phyloP scores from a whole-genome alignment of 805 yeast species.

The Naumovozyma baii region DNA sequence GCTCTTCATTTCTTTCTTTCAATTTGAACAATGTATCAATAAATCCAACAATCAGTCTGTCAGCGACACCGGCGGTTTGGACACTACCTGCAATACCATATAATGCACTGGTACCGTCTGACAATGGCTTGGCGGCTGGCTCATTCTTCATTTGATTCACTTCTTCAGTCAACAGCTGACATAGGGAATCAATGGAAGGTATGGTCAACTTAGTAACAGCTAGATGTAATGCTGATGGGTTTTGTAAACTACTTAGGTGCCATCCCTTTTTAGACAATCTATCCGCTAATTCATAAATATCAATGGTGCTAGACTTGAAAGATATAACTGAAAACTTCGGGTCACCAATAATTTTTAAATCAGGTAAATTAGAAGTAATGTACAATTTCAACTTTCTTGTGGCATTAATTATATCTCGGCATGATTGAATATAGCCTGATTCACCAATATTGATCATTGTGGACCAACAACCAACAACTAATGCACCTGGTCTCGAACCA shows the following conservation, averaged over 20 bases:
- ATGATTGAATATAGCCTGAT: conserved; percentile 65
- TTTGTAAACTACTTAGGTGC: conserved; percentile 82
- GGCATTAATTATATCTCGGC: conserved; percentile 56
- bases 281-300: conserved; percentile 76
- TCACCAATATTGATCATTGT: conserved; percentile 75
- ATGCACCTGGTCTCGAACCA: conserved; percentile 94
- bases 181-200: conserved; percentile 49
- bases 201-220: conserved; percentile 74
- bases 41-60: conserved; percentile 66
- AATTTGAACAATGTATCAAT: conserved; percentile 70
- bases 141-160: conserved; percentile 35
- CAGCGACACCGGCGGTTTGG: conserved; percentile 75
- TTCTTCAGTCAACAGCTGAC: conserved; percentile 39
- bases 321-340: conserved; percentile 78
- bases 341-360: conserved; percentile 68
- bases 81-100: conserved; percentile 96
- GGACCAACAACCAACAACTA: conserved; percentile 98
- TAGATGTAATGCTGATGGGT: conserved; percentile 84
- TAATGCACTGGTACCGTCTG: conserved; percentile 72
- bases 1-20: conserved; percentile 9
- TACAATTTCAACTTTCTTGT: conserved; percentile 48
- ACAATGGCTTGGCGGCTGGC: conserved; percentile 21
- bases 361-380: conserved; percentile 40
- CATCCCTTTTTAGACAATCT: conserved; percentile 48
- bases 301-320: conserved; percentile 52